Conservation (phyloP, 2,329 filamentous ascomycete species). For the Aspergillus candidus region DNA sequence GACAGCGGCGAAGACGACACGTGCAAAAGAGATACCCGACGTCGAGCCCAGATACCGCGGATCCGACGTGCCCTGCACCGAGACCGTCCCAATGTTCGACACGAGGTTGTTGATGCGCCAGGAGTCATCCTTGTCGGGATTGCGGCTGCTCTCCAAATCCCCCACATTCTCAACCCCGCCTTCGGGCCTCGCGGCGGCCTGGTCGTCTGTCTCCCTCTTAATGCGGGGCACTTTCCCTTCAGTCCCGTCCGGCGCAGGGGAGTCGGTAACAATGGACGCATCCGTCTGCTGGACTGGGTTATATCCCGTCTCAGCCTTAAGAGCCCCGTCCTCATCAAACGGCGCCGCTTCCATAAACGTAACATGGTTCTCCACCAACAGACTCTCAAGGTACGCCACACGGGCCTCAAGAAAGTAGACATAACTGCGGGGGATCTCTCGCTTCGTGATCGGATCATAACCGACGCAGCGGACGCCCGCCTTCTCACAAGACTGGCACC, state of each 20-base stretch:
- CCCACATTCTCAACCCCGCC: conserved; percentile 14
- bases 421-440: conserved; percentile 87
- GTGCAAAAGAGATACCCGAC: conserved; percentile 87
- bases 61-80: conserved; percentile 70
- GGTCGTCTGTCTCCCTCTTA: conserved; percentile 21
- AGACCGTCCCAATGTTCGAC: conserved; percentile 67
- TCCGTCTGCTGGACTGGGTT: conserved; percentile 20
- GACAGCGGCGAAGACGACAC: conserved; percentile 89
- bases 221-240: conserved; percentile 8
- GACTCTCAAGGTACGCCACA: conserved; percentile 72
- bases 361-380: conserved; percentile 65
- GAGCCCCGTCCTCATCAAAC: conserved; percentile 52
- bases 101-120: conserved; percentile 61
- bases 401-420: conserved; percentile 91
- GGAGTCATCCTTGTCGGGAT: conserved; percentile 51
- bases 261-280: conserved; percentile 10
- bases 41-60: conserved; percentile 76
- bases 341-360: conserved; percentile 63
- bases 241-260: conserved; percentile 10
- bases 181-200: conserved; percentile 9
- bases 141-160: conserved; percentile 26
- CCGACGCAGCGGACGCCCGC: conserved; percentile 87
- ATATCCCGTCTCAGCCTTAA: conserved; percentile 25
- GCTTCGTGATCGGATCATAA: conserved; percentile 93
- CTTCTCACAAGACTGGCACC: conserved; percentile 88